phyloP scores from a whole-genome alignment of 352 stramenopile species.

The Bremia lactucae region DNA sequence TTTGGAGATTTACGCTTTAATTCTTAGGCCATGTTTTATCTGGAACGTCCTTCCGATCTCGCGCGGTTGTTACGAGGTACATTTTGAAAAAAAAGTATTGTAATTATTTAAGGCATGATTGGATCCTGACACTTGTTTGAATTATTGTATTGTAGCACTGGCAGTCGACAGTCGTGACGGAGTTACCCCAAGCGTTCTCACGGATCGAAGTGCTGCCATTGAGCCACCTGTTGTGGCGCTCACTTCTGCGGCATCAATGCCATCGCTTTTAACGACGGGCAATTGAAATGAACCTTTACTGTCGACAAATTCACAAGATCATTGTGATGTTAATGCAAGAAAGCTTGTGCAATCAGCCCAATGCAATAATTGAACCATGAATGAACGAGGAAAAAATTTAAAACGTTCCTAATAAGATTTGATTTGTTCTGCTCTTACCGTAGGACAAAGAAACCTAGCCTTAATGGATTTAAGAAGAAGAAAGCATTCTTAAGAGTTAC shows the following conservation, averaged over 20 bases:
- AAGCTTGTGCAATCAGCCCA: too few species aligned
- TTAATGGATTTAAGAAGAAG: too few species aligned
- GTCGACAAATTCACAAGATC: too few species aligned
- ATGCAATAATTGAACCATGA: too few species aligned
- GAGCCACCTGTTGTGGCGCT: conserved; percentile 3
- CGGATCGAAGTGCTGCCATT: conserved; percentile 10
- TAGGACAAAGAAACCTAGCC: too few species aligned
- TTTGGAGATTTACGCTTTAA: not conserved
- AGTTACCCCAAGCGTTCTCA: conserved; percentile 5
- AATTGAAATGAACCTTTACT: conserved; percentile 10
- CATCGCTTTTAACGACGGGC: conserved; percentile 10
- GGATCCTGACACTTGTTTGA: not conserved
- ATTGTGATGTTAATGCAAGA: too few species aligned
- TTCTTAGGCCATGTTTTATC: conserved; percentile 54
- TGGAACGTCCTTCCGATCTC: conserved; percentile 51
- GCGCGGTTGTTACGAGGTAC: conserved; percentile 44
- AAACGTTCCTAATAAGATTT: too few species aligned
- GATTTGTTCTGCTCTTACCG: too few species aligned
- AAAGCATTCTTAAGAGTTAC: too few species aligned
- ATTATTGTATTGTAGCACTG: conserved; percentile 20
- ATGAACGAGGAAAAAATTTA: too few species aligned
- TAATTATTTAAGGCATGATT: not conserved
- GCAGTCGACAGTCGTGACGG: conserved; percentile 50
- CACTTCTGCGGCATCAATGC: conserved; percentile 13
- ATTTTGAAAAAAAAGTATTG: too few species aligned